Evolutionary conservation across 495 filamentous ascomycete genomes (phyloP), one percentile per base, ranked within the genome.

Genomic region (Daldinia concentrica): DNA sequence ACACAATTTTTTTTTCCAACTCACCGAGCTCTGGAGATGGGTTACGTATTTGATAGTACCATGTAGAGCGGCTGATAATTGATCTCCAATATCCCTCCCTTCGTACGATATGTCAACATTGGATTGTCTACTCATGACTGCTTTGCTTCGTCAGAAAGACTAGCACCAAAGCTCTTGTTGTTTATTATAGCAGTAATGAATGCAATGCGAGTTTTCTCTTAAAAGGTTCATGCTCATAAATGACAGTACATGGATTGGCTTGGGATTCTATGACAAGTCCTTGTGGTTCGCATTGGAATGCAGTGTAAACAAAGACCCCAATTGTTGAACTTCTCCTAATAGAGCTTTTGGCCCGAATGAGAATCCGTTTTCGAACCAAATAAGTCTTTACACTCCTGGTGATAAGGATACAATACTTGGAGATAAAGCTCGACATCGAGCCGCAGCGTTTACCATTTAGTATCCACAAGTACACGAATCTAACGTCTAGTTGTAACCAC

Each of bases 331-430:
- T 57, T 22, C 12, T 39, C 37, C n/a, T 14, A 32, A 19, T 19
- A 6, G n/a, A 29, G 51, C 11, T 48, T 62, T 36, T 0, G 8
- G 11, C 22, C 17, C 9, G 29, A 54, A 61, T 6, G 11, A 51
- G 11, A 36, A 50, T 68, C 66, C 66, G 58, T 68, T 68, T 68
- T 68, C 66, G 41, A 56, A 68, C 26, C 4, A 48, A 62, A 12
- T 3, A 43, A 54, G 19, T 12, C 24, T 24, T 11, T 48, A 48
- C 34, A 14, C 12, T 36, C 14, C 9, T 34, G 32, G 12, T 12
- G 11, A 34, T 34, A 36, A 36, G 11, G 3, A 14, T 36, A 36
- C 34, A 12, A 36, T 2, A 36, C 11, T 14, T 3, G 3, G 14
- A 36, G 34, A 14, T 14, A 36, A 36, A 36, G 3, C 34, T 36